Evolutionary conservation across 2,329 filamentous ascomycete species (phyloP).

Genomic region (Colletotrichum theobromicola): DNA sequence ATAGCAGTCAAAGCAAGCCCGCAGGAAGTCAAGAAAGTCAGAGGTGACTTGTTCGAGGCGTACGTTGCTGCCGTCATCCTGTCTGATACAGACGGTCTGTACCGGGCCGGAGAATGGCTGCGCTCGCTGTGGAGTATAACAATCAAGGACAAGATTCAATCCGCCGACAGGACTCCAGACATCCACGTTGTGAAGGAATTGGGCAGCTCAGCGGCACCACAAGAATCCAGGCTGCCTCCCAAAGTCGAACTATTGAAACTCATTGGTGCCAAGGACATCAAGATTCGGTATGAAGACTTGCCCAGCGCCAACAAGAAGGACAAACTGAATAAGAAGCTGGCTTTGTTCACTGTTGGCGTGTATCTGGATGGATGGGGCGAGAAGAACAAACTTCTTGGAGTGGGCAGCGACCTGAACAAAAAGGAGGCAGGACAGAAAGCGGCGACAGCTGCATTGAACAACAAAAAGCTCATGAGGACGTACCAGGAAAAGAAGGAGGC

Average conservation of each 20-base stretch:
- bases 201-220: constrained; percentile 6
- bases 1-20: constrained; percentile 42
- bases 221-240: background rate
- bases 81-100: constrained; percentile 68
- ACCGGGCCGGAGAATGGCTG: constrained; percentile 72
- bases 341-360: constrained; percentile 66
- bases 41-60: constrained; percentile 89
- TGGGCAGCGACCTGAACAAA: constrained; percentile 69
- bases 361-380: constrained; percentile 75
- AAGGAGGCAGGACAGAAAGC: constrained; percentile 73
- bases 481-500: constrained; percentile 54
- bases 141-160: constrained; percentile 58
- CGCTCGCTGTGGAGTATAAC: constrained; percentile 74
- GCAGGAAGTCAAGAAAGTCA: constrained; percentile 68
- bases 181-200: constrained; percentile 21
- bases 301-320: constrained; percentile 47
- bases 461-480: constrained; percentile 66
- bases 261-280: constrained; percentile 63
- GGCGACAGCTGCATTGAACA: constrained; percentile 66
- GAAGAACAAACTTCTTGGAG: constrained; percentile 64
- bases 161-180: constrained; percentile 8
- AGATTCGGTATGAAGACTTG: constrained; percentile 66
- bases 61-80: constrained; percentile 83
- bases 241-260: constrained; percentile 59
- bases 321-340: constrained; percentile 58